Evolutionary conservation across 148 eudicot genomes (phyloP).

Genomic region (Diospyros kaki): DNA sequence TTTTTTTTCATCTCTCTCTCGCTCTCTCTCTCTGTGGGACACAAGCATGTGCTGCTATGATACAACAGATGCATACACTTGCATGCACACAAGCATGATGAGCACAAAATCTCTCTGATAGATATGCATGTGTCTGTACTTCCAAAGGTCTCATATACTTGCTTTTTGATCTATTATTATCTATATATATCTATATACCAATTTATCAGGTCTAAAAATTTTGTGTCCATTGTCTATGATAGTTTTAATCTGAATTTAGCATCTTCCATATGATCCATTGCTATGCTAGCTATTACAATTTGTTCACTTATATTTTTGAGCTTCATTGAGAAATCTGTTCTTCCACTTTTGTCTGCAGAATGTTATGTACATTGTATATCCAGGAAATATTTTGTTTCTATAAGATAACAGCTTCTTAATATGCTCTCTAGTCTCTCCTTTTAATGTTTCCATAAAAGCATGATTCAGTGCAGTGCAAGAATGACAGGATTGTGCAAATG

Average conservation of each 20-base stretch:
- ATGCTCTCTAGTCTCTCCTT: not conserved
- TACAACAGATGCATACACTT: not conserved
- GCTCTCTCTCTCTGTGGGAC: not conserved
- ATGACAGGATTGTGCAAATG: not conserved
- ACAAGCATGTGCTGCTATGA: too few relatives aligned
- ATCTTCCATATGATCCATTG: not conserved
- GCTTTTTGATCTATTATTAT: not conserved
- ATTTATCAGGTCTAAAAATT: not conserved
- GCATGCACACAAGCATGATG: not conserved
- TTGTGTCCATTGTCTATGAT: not conserved
- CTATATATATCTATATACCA: not conserved
- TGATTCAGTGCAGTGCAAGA: not conserved
- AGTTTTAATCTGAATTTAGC: not conserved
- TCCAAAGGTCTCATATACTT: too few relatives aligned
- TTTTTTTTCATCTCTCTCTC: not conserved
- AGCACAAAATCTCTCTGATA: not conserved
- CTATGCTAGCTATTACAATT: not conserved
- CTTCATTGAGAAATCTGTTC: not conserved
- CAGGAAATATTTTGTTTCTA: not conserved
- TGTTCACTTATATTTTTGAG: not conserved
- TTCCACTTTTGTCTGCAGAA: not conserved
- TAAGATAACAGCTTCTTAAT: not conserved
- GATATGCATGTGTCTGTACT: too few relatives aligned
- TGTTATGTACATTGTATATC: not conserved
- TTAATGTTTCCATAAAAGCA: not conserved